phyloP scores from a whole-genome alignment of 2,329 filamentous ascomycete species.

The Rachicladosporium sp. region DNA sequence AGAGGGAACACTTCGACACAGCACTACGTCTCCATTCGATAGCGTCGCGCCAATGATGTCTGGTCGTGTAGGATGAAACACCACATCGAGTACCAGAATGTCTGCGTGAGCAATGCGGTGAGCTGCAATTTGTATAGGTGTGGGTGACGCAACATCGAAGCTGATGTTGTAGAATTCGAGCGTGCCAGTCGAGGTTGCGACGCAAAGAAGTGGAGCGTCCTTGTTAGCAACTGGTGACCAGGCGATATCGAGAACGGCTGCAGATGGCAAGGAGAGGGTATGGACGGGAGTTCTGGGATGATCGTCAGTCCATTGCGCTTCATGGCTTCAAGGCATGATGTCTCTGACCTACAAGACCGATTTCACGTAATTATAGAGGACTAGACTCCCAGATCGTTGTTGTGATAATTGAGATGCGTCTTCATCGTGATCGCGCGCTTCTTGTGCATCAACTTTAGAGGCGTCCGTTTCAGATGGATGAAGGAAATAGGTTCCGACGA shows the following conservation, averaged over 20 bases:
- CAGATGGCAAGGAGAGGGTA: slow-evolving; percentile 52
- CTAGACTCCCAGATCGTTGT: slow-evolving; percentile 56
- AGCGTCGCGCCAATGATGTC: slow-evolving; percentile 57
- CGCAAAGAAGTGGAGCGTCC: slow-evolving; percentile 45
- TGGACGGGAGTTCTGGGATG: slow-evolving; percentile 10
- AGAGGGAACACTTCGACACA: slow-evolving; percentile 11
- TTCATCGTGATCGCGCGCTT: slow-evolving; percentile 8
- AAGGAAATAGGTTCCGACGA: slow-evolving; percentile 77
- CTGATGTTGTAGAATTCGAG: slow-evolving; percentile 46
- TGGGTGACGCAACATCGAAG: slow-evolving; percentile 8
- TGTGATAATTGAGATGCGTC: slow-evolving; percentile 6
- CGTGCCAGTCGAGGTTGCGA: slow-evolving; percentile 65
- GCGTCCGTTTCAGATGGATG: slow-evolving; percentile 26
- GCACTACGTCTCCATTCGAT: slow-evolving; percentile 49
- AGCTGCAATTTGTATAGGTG: slow-evolving; percentile 28
- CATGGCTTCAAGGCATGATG: too few relatives aligned
- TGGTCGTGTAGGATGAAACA: slow-evolving; percentile 52
- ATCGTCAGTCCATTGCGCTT: too few relatives aligned
- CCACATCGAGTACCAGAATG: slow-evolving; percentile 58
- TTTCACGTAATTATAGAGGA: slow-evolving; percentile 49
- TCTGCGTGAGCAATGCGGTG: slow-evolving; percentile 42
- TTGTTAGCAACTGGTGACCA: slow-evolving; percentile 48
- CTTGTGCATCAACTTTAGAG: too few relatives aligned
- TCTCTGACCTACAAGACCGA: slow-evolving; percentile 41
- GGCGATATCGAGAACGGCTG: slow-evolving; percentile 65